Base-by-base conservation (phyloP, 108 stramenopile species). In the Parmales sp. region DNA sequence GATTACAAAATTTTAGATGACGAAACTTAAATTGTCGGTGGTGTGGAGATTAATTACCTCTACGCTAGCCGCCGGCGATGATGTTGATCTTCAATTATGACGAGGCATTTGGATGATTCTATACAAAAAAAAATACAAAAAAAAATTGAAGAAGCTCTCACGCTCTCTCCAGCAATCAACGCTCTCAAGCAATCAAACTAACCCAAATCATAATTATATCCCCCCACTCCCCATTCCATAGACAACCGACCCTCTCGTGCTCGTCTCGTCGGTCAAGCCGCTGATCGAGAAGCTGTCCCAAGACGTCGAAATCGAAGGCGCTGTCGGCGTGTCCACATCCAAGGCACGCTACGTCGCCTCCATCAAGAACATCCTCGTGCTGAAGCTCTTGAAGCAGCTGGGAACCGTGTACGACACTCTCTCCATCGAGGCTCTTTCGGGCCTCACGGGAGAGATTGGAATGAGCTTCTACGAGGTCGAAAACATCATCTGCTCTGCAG, bases 381-480 rank as follows among this genome's bases (percentile, higher is more conserved):
- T 90, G 54, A 92, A 93, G 71, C 73, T 95, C 37, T 75, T 97
- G 45, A 79, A 83, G 54, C 90, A 88, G 77, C 76, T 97, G 38
- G 83, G 83, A 20, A 64, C 78, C 23, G 87, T 91, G 16, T 97
- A 95, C 79, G 86, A 90, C 75, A 90, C 90, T 37, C 87, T 97
- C 39, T 80, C 79, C 39, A 85, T 97, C 16, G 91, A 91, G 34
- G 80, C 87, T 67, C 74, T 95, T 38, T 79, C 88, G 79, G 73
- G 66, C 7, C 75, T 92, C 0, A 81, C 91, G 7, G 66, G 79
- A 8, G 91, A 88, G 0, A 81, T 97, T 0, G 85, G 82, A 9
- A 80, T 94, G 65, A 76, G 80, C 38, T 90, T 89, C 78, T 79
- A 88, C 63, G 84, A 93, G 51, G 84, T 95, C 69, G 96, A 97